Conservation (phyloP, 305 asterid species). For the Nicotiana rustica region DNA sequence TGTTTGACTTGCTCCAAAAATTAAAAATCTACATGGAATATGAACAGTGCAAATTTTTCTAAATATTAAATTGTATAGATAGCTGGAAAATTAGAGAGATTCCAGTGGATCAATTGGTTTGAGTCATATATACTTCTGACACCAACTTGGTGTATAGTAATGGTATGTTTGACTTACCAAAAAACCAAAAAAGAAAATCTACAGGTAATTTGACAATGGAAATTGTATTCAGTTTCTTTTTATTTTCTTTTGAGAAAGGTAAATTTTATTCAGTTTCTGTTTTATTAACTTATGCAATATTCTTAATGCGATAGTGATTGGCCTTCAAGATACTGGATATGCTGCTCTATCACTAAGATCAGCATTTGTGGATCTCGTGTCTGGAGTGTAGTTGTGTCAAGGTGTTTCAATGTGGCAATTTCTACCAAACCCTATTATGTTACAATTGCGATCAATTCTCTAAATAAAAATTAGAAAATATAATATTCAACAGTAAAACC, state of each 20-base stretch:
- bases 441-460: neutral
- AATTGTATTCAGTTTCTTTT: too few species aligned
- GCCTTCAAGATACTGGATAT: conserved; percentile 7
- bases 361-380: neutral
- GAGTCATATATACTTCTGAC: neutral
- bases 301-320: conserved; percentile 23
- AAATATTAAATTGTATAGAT: conserved; percentile 9
- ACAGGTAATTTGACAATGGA: neutral
- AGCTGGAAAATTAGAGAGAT: conserved; percentile 17
- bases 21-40: neutral
- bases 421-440: neutral
- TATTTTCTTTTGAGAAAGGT: too few species aligned
- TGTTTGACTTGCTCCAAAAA: neutral
- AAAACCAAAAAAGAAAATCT: neutral
- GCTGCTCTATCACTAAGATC: neutral
- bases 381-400: neutral
- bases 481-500: neutral
- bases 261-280: too few species aligned
- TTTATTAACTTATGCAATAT: neutral
- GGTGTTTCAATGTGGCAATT: neutral
- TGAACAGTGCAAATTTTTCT: neutral
- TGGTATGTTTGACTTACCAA: neutral
- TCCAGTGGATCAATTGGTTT: conserved; percentile 8
- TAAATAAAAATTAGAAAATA: neutral
- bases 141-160: conserved; percentile 11